Evolutionary conservation across 2,329 filamentous ascomycete species (phyloP).

Genomic region (Endocalyx cinctus): DNA sequence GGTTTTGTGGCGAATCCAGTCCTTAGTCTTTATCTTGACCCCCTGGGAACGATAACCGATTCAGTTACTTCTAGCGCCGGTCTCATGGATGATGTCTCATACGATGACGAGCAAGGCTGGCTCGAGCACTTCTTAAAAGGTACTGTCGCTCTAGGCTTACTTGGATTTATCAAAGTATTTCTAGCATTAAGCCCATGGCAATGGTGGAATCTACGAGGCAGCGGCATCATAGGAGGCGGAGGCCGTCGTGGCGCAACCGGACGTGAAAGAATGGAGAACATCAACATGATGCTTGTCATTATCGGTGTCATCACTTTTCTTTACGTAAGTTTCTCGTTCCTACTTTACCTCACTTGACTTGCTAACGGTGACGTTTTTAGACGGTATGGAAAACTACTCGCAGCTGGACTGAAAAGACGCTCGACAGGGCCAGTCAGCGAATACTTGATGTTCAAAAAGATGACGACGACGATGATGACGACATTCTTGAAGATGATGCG

Average conservation of each 20-base stretch:
- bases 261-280: slow-evolving; percentile 69
- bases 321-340: slow-evolving; percentile 61
- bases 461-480: slow-evolving; percentile 54
- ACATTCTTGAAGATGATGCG: slow-evolving; percentile 41
- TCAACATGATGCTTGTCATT: slow-evolving; percentile 74
- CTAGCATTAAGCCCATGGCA: slow-evolving; percentile 70
- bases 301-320: slow-evolving; percentile 79
- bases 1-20: slow-evolving; percentile 93
- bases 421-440: slow-evolving; percentile 72
- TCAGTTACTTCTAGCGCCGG: slow-evolving; percentile 40
- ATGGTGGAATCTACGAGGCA: slow-evolving; percentile 68
- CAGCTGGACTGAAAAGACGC: slow-evolving; percentile 64
- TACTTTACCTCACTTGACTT: too few relatives aligned
- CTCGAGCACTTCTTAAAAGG: slow-evolving; percentile 82
- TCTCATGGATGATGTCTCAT: slow-evolving; percentile 32
- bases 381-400: slow-evolving; percentile 79
- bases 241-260: slow-evolving; percentile 59
- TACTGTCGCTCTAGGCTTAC: slow-evolving; percentile 78
- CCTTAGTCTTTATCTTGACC: slow-evolving; percentile 82
- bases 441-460: slow-evolving; percentile 75
- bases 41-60: slow-evolving; percentile 56
- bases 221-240: slow-evolving; percentile 49
- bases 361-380: too few relatives aligned
- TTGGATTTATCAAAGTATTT: slow-evolving; percentile 80
- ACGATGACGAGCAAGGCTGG: slow-evolving; percentile 61